Conservation (phyloP, 352 stramenopile species). For the Discostella stelligera region DNA sequence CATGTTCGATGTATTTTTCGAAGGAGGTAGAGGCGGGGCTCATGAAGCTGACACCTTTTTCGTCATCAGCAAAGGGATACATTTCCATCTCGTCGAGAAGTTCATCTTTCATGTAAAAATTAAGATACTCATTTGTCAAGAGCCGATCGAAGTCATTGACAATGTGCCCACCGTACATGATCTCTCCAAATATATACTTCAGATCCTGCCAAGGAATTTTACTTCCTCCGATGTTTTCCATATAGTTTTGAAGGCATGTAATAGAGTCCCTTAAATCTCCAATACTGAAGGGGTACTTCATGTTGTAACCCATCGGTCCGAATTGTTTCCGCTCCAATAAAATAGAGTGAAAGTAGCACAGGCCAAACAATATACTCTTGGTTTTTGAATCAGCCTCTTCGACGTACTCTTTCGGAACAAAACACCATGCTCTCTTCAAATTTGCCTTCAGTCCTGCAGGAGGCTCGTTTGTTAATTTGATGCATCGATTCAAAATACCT, state of each 20-base stretch:
- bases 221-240: conserved; percentile 90
- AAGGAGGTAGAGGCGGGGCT: conserved; percentile 93
- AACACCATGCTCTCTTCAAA: conserved; percentile 94
- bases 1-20: conserved; percentile 96
- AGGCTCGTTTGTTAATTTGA: conserved; percentile 96
- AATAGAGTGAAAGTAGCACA: conserved; percentile 96
- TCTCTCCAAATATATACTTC: conserved; percentile 95
- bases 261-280: conserved; percentile 93
- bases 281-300: conserved; percentile 97
- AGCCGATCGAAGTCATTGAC: conserved; percentile 94
- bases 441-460: conserved; percentile 94
- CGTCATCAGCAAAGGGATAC: conserved; percentile 95
- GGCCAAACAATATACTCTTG: conserved; percentile 95
- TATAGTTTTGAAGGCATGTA: conserved; percentile 94
- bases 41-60: conserved; percentile 94
- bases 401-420: conserved; percentile 94
- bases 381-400: conserved; percentile 94
- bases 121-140: conserved; percentile 94
- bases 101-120: conserved; percentile 97
- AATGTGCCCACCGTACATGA: conserved; percentile 96
- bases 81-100: conserved; percentile 97
- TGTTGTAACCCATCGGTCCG: conserved; percentile 96
- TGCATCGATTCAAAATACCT: conserved; percentile 92
- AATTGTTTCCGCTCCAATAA: conserved; percentile 98
- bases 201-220: conserved; percentile 97